Percentiles rank a stretch among this genome's conserved stretches.
Conservation (phyloP, 2,329 filamentous ascomycete species). For the Venturia oleaginea region DNA sequence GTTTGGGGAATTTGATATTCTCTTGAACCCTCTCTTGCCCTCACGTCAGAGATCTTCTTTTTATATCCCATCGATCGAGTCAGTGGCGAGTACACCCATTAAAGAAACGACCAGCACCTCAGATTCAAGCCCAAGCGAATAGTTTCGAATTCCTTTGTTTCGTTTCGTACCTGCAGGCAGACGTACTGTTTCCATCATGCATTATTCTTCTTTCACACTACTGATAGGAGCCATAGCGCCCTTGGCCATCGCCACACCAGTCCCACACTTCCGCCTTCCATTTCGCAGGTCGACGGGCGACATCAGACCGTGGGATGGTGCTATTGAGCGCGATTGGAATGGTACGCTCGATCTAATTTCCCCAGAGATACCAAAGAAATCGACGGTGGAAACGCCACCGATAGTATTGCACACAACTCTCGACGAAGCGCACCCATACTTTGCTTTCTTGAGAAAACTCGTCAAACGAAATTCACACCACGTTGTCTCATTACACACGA, state of each 20-base stretch:
- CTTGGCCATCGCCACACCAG: not conserved
- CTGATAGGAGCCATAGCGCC: not conserved
- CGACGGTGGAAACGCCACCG: not conserved
- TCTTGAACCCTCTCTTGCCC: not conserved
- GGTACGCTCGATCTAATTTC: not conserved
- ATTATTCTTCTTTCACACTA: not conserved
- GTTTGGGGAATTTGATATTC: slow-evolving; percentile 4
- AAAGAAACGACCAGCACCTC: not conserved
- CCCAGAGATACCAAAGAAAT: not conserved
- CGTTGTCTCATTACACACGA: not conserved
- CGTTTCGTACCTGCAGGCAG: slow-evolving; percentile 1
- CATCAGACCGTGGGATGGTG: not conserved
- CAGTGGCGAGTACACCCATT: not conserved
- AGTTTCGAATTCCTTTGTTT: slow-evolving; percentile 4
- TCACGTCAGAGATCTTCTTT: not conserved
- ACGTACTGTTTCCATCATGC: not conserved
- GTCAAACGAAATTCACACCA: not conserved
- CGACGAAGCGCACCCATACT: not conserved
- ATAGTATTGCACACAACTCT: slow-evolving; percentile 1
- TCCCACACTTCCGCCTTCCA: not conserved
- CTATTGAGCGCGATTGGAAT: not conserved
- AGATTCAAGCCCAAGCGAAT: not conserved
- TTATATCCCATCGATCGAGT: not conserved
- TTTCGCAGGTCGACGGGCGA: not conserved
- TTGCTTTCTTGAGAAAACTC: not conserved